Evolutionary conservation across 2,329 filamentous ascomycete genomes (phyloP).

Genomic region (Paecilomyces sp.): DNA sequence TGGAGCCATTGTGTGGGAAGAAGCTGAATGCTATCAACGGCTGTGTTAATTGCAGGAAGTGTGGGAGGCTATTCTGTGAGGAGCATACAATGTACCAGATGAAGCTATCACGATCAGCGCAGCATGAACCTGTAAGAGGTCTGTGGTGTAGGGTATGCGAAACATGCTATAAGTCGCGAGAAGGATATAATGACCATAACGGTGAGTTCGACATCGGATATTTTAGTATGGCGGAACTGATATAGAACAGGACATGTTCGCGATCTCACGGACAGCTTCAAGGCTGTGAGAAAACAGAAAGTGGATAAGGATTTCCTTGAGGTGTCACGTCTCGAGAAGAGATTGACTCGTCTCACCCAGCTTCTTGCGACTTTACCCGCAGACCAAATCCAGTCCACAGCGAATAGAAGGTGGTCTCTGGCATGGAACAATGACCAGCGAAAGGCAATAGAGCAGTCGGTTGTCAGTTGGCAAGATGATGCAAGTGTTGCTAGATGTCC

Average conservation of each 20-base stretch:
- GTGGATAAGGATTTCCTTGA: slow-evolving; percentile 84
- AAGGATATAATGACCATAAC: slow-evolving; percentile 86
- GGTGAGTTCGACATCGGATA: slow-evolving; percentile 28
- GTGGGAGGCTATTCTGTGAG: slow-evolving; percentile 89
- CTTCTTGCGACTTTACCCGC: slow-evolving; percentile 69
- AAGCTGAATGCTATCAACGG: slow-evolving; percentile 71
- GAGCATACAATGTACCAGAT: slow-evolving; percentile 99
- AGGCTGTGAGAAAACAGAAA: slow-evolving; percentile 62
- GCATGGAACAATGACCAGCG: slow-evolving; percentile 66
- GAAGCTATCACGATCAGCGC: slow-evolving; percentile 83
- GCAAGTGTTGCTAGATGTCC: slow-evolving; percentile 72
- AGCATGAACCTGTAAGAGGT: slow-evolving; percentile 82
- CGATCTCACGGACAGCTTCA: slow-evolving; percentile 68
- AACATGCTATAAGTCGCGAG: slow-evolving; percentile 96
- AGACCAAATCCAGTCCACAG: slow-evolving; percentile 51
- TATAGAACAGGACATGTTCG: slow-evolving; percentile 25
- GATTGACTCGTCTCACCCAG: slow-evolving; percentile 82
- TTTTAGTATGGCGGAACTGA: background rate
- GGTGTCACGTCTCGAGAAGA: slow-evolving; percentile 81
- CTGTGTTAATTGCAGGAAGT: slow-evolving; percentile 87
- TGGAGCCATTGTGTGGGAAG: slow-evolving; percentile 79
- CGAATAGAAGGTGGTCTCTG: slow-evolving; percentile 43
- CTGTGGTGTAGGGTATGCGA: slow-evolving; percentile 95
- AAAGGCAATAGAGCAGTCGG: slow-evolving; percentile 78
- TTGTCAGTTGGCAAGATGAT: slow-evolving; percentile 95